These are phyloP conservation scores for Leishmania guyanensis DNA, from an alignment of 208 protist genomes.

Conservation along the genomic window DNA sequence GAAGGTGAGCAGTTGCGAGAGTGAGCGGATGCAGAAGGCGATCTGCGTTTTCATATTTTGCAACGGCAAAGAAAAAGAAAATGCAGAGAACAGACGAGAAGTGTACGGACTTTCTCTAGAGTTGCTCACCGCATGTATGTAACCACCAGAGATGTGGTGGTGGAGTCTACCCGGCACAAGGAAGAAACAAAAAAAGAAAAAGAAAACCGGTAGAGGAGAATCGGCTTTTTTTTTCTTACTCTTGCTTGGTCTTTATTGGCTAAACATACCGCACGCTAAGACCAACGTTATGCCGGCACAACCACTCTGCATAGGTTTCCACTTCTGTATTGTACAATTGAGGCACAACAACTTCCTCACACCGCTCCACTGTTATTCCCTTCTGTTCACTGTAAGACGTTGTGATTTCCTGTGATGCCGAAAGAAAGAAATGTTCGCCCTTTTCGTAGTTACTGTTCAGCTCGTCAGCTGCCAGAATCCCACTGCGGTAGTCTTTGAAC, in stretches of 20 bases:
- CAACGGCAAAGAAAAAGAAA: neutral
- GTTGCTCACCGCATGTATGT: too few species aligned
- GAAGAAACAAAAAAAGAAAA: neutral
- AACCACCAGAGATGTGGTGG: neutral
- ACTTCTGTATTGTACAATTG: slow-evolving; percentile 13
- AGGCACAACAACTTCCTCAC: slow-evolving; percentile 71
- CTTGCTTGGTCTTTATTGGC: neutral
- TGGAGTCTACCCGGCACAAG: neutral
- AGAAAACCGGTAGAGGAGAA: neutral
- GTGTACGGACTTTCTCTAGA: neutral
- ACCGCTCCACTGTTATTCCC: slow-evolving; percentile 81
- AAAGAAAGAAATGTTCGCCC: slow-evolving; percentile 55
- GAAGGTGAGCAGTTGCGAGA: neutral
- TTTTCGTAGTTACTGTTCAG: slow-evolving; percentile 82
- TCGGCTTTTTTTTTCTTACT: neutral
- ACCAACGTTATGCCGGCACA: slow-evolving; percentile 14
- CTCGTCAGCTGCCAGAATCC: slow-evolving; percentile 70
- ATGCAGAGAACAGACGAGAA: neutral
- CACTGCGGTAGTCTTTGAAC: slow-evolving; percentile 74
- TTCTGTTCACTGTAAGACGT: neutral
- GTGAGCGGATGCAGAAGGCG: neutral
- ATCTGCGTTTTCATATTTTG: neutral
- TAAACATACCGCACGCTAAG: neutral
- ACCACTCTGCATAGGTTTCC: slow-evolving; percentile 63
- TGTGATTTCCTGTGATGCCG: slow-evolving; percentile 10